These are phyloP conservation scores for Fagus sylvatica DNA, from an alignment of 306 rosid genomes.

Conservation along the genomic window DNA sequence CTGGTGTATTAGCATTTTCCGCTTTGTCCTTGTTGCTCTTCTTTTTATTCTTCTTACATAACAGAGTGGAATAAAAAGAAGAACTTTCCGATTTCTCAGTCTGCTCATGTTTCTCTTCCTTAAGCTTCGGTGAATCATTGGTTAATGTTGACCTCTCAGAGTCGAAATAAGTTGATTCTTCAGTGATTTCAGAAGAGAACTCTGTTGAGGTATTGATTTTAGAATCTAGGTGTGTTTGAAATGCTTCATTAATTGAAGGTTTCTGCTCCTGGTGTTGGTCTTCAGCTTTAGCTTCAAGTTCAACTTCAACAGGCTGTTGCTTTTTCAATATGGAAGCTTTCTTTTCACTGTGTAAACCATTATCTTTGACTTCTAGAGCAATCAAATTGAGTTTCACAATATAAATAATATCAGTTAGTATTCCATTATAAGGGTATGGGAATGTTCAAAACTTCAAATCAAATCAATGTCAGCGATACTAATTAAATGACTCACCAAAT, in stretches of 20 bases:
- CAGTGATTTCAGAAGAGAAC: constrained; percentile 46
- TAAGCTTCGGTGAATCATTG: constrained; percentile 43
- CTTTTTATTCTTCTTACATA: constrained; percentile 32
- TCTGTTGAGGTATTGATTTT: constrained; percentile 30
- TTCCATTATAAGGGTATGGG: not conserved
- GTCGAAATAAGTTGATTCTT: constrained; percentile 47
- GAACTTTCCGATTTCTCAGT: constrained; percentile 30
- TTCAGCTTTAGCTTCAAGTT: constrained; percentile 17
- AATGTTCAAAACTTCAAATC: constrained; percentile 21
- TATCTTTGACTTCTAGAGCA: constrained; percentile 30
- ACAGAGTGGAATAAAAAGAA: constrained; percentile 39
- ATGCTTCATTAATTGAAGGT: constrained; percentile 16
- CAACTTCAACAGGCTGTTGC: constrained; percentile 22
- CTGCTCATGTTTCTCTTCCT: constrained; percentile 36
- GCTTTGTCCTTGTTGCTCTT: constrained; percentile 24
- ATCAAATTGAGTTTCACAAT: not conserved
- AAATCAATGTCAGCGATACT: not conserved
- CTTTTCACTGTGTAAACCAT: constrained; percentile 29
- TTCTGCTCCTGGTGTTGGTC: constrained; percentile 21
- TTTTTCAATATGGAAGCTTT: constrained; percentile 20
- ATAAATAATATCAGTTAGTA: not conserved
- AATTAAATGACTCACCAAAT: constrained; percentile 34
- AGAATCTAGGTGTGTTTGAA: constrained; percentile 14
- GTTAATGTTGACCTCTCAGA: constrained; percentile 60
- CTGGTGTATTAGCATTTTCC: constrained; percentile 32